Base-by-base conservation (phyloP, 2,329 filamentous ascomycete genomes). In the Lojkania enalia region DNA sequence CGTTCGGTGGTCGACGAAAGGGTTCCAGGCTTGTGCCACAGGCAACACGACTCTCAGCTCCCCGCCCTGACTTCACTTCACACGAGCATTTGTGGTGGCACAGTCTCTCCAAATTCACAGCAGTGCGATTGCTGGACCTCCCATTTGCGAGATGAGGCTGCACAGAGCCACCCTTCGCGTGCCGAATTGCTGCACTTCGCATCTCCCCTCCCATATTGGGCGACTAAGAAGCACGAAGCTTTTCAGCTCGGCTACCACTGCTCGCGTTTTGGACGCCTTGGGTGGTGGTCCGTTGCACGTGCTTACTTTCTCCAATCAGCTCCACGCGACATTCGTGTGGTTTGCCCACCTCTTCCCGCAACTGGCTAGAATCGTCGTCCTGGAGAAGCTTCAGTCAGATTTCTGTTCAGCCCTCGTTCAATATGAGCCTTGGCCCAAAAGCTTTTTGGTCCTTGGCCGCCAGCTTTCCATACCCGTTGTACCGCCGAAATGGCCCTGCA, bases 91-190 rank as follows among this genome's bases (percentile, higher is more conserved):
- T 27, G 23, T 27, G 23, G 23, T 27, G 7, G n/a, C n/a, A n/a
- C n/a, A 32, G 30, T 13, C n/a, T 5, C 30, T 13, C n/a, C 5
- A 14, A 32, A 32, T 5, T 15, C 13, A 14, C 30, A 14, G 13
- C 5, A 14, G n/a, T 32, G 30, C n/a, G 5, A 7, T 14, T 15
- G 30, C n/a, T 6, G 11, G n/a, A 27, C 13, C 20, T 25, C 18
- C 20, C 14, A 15, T 15, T 23, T 20, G 12, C 14, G 33, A 9
- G 7, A 25, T 7, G 19, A 38, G 20, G 35, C 35, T 38, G 30
- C 33, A 18, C 33, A 36, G n/a, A 38, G 35, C 19, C 35, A 38
- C 35, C 23, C n/a, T 11, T 9, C 7, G 20, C 35, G 35, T 20
- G 23, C 27, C 19, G n/a, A 14, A 38, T 25, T 38, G 35, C 35